Conservation (phyloP, 176 grass and related monocot species). For the Cenchrus americanus region DNA sequence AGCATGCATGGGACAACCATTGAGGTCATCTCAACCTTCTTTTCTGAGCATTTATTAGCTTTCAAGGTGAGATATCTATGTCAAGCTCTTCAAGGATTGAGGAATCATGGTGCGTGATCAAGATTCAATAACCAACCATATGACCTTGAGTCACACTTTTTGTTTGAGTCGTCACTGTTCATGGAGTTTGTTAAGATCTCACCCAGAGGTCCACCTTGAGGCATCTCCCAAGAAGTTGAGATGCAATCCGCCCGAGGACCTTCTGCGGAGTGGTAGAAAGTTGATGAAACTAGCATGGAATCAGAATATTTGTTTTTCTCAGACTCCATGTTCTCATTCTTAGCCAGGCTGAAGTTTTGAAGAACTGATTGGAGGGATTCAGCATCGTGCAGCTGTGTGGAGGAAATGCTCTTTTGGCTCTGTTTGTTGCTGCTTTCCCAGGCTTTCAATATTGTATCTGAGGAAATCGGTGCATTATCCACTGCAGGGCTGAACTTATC, state of each 20-base stretch:
- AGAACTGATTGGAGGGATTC: slow-evolving; percentile 63
- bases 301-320: slow-evolving; percentile 47
- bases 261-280: slow-evolving; percentile 36
- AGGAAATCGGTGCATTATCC: slow-evolving; percentile 42
- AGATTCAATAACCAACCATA: slow-evolving; percentile 60
- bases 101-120: slow-evolving; percentile 42
- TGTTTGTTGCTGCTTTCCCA: slow-evolving; percentile 55
- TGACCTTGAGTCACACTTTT: slow-evolving; percentile 42
- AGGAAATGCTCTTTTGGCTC: slow-evolving; percentile 48
- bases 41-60: slow-evolving; percentile 12
- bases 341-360: slow-evolving; percentile 64
- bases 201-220: slow-evolving; percentile 68
- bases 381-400: slow-evolving; percentile 32
- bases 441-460: slow-evolving; percentile 47
- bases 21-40: slow-evolving; percentile 18
- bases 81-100: neutral
- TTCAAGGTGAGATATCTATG: slow-evolving; percentile 13
- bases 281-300: slow-evolving; percentile 22
- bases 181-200: slow-evolving; percentile 74
- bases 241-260: slow-evolving; percentile 50
- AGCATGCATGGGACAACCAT: slow-evolving; percentile 14
- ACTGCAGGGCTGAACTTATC: slow-evolving; percentile 32
- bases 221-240: slow-evolving; percentile 63
- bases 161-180: slow-evolving; percentile 38
- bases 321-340: slow-evolving; percentile 38